phyloP scores from a whole-genome alignment of 148 eudicot genomes.

The Drosera capensis region DNA sequence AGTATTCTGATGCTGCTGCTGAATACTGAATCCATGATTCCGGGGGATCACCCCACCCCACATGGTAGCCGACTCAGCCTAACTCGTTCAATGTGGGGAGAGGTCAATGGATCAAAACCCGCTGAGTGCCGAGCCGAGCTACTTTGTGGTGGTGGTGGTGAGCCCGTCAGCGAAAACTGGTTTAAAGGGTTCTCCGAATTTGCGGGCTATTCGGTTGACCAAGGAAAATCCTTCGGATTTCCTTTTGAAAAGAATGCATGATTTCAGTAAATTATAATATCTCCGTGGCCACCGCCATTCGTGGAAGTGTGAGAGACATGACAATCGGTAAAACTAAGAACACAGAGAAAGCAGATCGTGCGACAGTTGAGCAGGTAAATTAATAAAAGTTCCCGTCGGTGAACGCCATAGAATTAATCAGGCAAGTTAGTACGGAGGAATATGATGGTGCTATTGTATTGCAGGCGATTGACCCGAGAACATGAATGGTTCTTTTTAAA shows the following conservation, averaged over 20 bases:
- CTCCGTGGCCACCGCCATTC: constrained; percentile 85
- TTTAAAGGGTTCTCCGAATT: no score
- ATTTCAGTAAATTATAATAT: constrained; percentile 55
- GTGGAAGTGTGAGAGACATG: constrained; percentile 77
- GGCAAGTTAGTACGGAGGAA: no score
- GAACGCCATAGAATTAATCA: no score
- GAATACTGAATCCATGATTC: no score
- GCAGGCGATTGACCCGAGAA: constrained; percentile 95
- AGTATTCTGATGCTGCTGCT: no score
- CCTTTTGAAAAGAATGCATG: constrained; percentile 78
- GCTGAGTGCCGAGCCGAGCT: no score
- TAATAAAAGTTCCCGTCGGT: neutral
- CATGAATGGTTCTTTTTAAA: constrained; percentile 93
- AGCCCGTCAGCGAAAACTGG: no score
- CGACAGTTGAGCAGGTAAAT: constrained; percentile 87
- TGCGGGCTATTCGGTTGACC: neutral
- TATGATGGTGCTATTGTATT: neutral
- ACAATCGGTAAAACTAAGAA: constrained; percentile 82
- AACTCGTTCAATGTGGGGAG: no score
- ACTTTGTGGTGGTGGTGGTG: no score
- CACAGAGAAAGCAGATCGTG: constrained; percentile 88
- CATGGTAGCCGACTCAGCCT: no score
- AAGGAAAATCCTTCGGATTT: no score
- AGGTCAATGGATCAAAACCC: no score
- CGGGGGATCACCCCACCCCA: neutral